phyloP scores from a whole-genome alignment of 768 basidiomycete species.

The Leucogyrophana mollusca region DNA sequence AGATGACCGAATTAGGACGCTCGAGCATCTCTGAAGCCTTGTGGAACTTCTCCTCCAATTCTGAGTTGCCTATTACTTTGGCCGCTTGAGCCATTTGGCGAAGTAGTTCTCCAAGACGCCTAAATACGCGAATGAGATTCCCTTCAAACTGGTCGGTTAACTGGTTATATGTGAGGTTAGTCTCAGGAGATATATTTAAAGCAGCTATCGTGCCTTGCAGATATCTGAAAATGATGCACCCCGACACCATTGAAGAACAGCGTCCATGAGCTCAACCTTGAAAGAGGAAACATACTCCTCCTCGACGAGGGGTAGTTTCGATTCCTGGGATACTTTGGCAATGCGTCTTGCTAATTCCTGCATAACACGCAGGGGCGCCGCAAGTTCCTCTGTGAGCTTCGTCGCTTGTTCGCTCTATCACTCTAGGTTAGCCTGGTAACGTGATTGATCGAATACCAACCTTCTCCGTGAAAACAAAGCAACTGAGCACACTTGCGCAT shows the following conservation, averaged over 20 bases:
- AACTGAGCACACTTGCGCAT: slow-evolving; percentile 90
- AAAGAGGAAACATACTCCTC: slow-evolving; percentile 95
- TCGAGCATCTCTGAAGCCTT: slow-evolving; percentile 91
- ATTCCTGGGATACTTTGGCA: slow-evolving; percentile 95
- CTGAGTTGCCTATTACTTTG: slow-evolving; percentile 94
- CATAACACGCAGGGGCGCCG: slow-evolving; percentile 89
- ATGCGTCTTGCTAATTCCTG: slow-evolving; percentile 95
- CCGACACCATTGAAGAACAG: slow-evolving; percentile 97
- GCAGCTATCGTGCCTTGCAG: slow-evolving; percentile 68
- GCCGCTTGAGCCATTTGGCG: slow-evolving; percentile 96
- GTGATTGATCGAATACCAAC: slow-evolving; percentile 36
- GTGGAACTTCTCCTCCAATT: slow-evolving; percentile 92
- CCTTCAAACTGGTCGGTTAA: slow-evolving; percentile 97
- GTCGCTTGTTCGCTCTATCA: slow-evolving; percentile 79
- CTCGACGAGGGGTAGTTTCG: slow-evolving; percentile 84
- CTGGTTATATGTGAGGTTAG: slow-evolving; percentile 37
- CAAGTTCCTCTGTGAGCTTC: slow-evolving; percentile 90
- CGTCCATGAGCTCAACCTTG: slow-evolving; percentile 99
- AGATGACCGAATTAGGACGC: slow-evolving; percentile 90
- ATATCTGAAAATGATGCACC: slow-evolving; percentile 96
- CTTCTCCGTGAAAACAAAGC: slow-evolving; percentile 98
- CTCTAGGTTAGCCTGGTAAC: background rate
- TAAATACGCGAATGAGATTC: slow-evolving; percentile 93
- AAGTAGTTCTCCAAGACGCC: slow-evolving; percentile 89
- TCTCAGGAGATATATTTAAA: background rate